phyloP scores from a whole-genome alignment of 768 basidiomycete genomes.

The Agrocybe praecox region DNA sequence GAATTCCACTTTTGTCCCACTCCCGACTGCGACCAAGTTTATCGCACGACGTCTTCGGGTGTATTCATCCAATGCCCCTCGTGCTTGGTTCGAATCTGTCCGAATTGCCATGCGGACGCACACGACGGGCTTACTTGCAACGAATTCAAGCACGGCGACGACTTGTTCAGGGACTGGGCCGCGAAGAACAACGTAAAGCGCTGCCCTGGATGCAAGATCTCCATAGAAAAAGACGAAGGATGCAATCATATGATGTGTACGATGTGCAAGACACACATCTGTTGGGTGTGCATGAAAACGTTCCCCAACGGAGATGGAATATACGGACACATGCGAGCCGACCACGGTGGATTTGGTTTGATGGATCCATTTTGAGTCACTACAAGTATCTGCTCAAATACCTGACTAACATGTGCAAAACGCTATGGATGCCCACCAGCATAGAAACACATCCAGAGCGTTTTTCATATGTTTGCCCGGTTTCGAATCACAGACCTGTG shows the following conservation, averaged over 20 bases:
- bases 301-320: constrained; percentile 70
- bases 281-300: constrained; percentile 78
- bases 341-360: constrained; percentile 68
- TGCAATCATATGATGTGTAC: constrained; percentile 87
- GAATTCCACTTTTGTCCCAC: constrained; percentile 80
- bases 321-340: constrained; percentile 75
- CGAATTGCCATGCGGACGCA: constrained; percentile 52
- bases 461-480: too few species aligned
- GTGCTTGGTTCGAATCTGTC: constrained; percentile 71
- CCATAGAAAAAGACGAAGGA: constrained; percentile 73
- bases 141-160: constrained; percentile 56
- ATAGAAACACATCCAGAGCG: too few species aligned
- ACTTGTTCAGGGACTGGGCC: constrained; percentile 67
- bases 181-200: constrained; percentile 65
- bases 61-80: constrained; percentile 68
- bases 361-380: background rate
- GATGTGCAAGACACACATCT: constrained; percentile 75
- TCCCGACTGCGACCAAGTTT: constrained; percentile 76
- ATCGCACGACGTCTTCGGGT: constrained; percentile 54
- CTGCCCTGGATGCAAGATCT: constrained; percentile 71
- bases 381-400: background rate
- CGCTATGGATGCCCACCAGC: too few species aligned
- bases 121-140: constrained; percentile 74
- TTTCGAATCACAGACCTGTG: too few species aligned
- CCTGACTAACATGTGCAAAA: too few species aligned